Conservation (phyloP, 2,329 filamentous ascomycete genomes). For the Polychaeton citri region DNA sequence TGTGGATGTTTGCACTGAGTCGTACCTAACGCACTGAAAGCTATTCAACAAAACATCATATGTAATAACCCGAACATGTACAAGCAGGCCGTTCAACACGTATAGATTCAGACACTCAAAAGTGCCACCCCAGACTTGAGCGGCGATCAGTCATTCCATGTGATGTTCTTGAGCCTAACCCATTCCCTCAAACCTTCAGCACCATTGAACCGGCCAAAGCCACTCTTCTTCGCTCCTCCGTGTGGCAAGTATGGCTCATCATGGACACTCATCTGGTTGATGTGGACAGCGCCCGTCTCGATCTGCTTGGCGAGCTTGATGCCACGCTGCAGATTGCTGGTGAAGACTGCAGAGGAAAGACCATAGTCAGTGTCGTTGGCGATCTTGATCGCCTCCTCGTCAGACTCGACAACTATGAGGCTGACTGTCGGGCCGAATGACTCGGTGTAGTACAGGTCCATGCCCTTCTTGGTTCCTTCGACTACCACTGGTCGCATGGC, state of each 20-base stretch:
- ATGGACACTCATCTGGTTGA: constrained; percentile 39
- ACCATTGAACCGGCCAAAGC: constrained; percentile 35
- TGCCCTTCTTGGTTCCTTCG: constrained; percentile 50
- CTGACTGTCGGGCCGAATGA: constrained; percentile 66
- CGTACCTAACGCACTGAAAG: no score
- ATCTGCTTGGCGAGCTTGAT: constrained; percentile 31
- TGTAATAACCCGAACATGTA: no score
- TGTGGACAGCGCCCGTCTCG: constrained; percentile 47
- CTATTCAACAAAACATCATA: no score
- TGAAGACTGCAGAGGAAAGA: constrained; percentile 58
- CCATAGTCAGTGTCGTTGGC: constrained; percentile 79
- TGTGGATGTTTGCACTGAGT: no score
- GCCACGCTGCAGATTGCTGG: constrained; percentile 44
- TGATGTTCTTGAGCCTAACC: constrained; percentile 24
- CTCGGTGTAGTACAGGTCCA: constrained; percentile 65
- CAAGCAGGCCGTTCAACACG: no score
- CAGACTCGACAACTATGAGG: constrained; percentile 49
- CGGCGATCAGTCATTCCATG: constrained; percentile 14
- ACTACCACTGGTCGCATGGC: constrained; percentile 54
- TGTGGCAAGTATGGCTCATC: constrained; percentile 36
- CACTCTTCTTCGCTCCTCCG: constrained; percentile 36
- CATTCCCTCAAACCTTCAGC: constrained; percentile 35
- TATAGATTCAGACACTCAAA: no score
- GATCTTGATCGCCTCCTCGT: constrained; percentile 58
- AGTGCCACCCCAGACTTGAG: no score